These are phyloP conservation scores for Kluyveromyces starmeri DNA, from an alignment of 805 yeast genomes.

Conservation along the genomic window DNA sequence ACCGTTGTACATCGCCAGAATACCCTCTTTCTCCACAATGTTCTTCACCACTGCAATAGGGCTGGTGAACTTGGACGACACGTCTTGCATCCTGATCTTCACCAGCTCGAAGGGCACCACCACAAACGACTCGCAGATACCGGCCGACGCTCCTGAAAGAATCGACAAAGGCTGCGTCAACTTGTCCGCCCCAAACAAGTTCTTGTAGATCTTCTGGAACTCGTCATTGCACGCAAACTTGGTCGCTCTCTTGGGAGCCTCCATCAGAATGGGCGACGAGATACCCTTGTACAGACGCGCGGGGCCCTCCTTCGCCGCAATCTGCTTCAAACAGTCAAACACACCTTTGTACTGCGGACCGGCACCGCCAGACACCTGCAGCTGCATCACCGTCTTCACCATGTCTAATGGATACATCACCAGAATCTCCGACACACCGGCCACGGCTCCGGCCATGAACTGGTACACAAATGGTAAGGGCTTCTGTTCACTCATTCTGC, in stretches of 20 bases:
- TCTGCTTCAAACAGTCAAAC: slow-evolving; percentile 73
- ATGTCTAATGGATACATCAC: slow-evolving; percentile 97
- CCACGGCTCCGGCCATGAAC: slow-evolving; percentile 86
- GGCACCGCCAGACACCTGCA: slow-evolving; percentile 47
- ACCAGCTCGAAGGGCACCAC: slow-evolving; percentile 97
- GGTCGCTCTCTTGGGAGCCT: slow-evolving; percentile 98
- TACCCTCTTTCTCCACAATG: slow-evolving; percentile 68
- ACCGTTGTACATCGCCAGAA: slow-evolving; percentile 82
- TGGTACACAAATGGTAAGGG: slow-evolving; percentile 89
- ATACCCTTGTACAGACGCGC: slow-evolving; percentile 86
- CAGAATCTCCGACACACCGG: slow-evolving; percentile 93
- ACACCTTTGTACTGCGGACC: slow-evolving; percentile 64
- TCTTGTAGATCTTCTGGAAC: slow-evolving; percentile 80
- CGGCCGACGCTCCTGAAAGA: slow-evolving; percentile 96
- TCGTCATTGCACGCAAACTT: slow-evolving; percentile 97
- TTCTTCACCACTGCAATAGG: slow-evolving; percentile 73
- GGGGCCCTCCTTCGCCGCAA: slow-evolving; percentile 78
- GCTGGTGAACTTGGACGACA: slow-evolving; percentile 68
- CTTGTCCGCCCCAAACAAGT: slow-evolving; percentile 54
- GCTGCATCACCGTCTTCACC: slow-evolving; percentile 92
- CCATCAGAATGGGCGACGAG: slow-evolving; percentile 94
- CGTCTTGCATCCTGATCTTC: slow-evolving; percentile 91
- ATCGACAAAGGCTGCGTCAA: slow-evolving; percentile 80
- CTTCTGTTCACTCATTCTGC: slow-evolving; percentile 14
- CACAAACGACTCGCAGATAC: slow-evolving; percentile 92